Base-by-base conservation (phyloP, 306 rosid species). In the Prunus persica region DNA sequence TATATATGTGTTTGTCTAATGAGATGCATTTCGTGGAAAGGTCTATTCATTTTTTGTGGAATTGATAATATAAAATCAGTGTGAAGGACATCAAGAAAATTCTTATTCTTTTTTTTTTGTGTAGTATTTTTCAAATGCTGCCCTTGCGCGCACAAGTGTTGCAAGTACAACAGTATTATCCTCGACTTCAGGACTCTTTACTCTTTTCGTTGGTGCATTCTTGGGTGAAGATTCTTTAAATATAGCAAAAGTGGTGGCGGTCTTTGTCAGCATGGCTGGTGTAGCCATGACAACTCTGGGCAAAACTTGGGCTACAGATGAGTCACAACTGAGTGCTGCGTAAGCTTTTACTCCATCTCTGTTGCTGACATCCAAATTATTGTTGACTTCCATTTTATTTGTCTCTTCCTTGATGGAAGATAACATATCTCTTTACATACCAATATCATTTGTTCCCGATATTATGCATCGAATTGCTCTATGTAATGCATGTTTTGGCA, bases 141-240 rank as follows among this genome's bases (percentile, higher is more conserved):
- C 99, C 34, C 98, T 96, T 47, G 99, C 99, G 4, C 96, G 93
- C 20, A 92, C 99, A 19, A 96, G 99, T 84, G 99, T 96, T 43
- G 99, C 98, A 25, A 96, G 99, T 74, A 92, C 99, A 72, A 96
- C 98, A 69, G 98, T 96, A 51, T 82, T 96, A 76, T 92, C 99
- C 69, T 96, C 99, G 80, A 96, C 99, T 38, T 96, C 99, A 46
- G 99, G 99, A 72, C 93, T 96, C 79, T 96, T 96, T 84, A 96
- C 99, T 47, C 98, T 96, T 82, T 96, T 96, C 73, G 83, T 92
- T 76, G 98, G 97, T 55, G 98, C 87, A 25, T 60, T 83, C 70
- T 80, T 96, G 86, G 99, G 97, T 13, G 91, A 96, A 88, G 99
- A 96, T 84, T 79, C 93, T 74, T 84, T 96, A 67, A 91, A 88